These are phyloP conservation scores for Ophiostoma pallidulum DNA, from an alignment of 2,329 filamentous ascomycete species.

Conservation along the genomic window DNA sequence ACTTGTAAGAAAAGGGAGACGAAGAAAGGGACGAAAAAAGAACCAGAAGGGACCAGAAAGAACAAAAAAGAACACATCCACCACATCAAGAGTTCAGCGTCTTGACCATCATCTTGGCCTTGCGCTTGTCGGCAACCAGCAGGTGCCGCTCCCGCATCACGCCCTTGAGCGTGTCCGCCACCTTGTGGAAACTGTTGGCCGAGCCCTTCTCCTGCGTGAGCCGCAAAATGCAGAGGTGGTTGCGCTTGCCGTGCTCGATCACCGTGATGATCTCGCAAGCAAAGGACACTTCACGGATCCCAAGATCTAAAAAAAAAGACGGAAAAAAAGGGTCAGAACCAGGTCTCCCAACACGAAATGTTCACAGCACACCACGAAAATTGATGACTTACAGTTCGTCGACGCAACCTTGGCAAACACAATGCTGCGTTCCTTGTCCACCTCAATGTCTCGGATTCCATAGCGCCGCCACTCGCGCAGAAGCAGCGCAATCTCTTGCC, in stretches of 20 bases:
- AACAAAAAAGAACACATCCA: neutral
- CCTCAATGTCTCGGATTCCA: conserved; percentile 69
- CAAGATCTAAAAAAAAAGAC: conserved; percentile 43
- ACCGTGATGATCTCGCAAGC: conserved; percentile 81
- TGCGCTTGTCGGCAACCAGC: conserved; percentile 57
- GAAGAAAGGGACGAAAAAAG: neutral
- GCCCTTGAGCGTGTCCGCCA: conserved; percentile 65
- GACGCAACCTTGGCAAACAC: conserved; percentile 69
- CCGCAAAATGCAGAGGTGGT: conserved; percentile 68
- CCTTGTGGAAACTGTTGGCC: conserved; percentile 76
- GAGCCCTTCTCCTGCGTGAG: conserved; percentile 90
- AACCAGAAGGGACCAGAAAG: no score
- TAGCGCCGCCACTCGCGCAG: conserved; percentile 72
- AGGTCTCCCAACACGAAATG: no score
- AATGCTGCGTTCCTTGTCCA: conserved; percentile 69
- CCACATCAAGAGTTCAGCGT: conserved; percentile 48
- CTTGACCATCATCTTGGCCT: conserved; percentile 65
- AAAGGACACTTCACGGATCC: conserved; percentile 81
- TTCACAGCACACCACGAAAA: no score
- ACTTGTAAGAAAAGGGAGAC: neutral
- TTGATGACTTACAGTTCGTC: conserved; percentile 60
- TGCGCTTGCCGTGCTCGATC: conserved; percentile 71
- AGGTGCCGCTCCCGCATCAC: conserved; percentile 57
- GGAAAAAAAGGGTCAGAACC: no score
- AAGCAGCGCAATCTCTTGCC: conserved; percentile 66